Evolutionary conservation across 306 rosid species (phyloP).

Genomic region (Trifolium fragiferum): DNA sequence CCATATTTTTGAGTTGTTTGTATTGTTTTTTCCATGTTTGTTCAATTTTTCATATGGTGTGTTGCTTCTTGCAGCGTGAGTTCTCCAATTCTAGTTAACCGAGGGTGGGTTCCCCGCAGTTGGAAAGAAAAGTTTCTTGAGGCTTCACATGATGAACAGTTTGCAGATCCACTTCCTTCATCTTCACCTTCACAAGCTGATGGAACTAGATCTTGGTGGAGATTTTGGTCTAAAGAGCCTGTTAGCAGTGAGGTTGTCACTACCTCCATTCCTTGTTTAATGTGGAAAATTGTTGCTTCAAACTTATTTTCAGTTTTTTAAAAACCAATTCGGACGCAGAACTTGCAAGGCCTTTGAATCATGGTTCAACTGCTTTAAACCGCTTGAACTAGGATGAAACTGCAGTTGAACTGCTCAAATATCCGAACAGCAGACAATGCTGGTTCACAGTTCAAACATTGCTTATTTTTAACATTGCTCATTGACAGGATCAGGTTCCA

Average conservation of each 20-base stretch:
- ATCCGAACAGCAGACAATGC: too few species aligned
- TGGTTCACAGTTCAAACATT: neutral
- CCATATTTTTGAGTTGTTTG: constrained; percentile 7
- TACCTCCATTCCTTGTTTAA: constrained; percentile 11
- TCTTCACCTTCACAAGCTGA: constrained; percentile 47
- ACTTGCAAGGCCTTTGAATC: neutral
- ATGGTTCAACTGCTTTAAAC: constrained; percentile 1
- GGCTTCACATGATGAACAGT: constrained; percentile 47
- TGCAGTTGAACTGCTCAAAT: neutral
- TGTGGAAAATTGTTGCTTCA: constrained; percentile 4
- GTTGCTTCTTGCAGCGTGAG: constrained; percentile 58
- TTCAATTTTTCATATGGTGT: constrained; percentile 36
- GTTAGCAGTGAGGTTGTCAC: constrained; percentile 59
- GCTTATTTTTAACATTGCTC: neutral
- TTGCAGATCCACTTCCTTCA: constrained; percentile 44
- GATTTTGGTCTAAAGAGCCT: constrained; percentile 68
- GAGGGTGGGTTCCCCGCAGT: constrained; percentile 98
- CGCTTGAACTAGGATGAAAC: neutral
- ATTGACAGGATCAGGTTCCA: constrained; percentile 60
- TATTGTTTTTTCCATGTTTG: constrained; percentile 29
- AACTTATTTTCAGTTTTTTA: constrained; percentile 31
- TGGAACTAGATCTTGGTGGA: constrained; percentile 82
- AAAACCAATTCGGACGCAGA: neutral
- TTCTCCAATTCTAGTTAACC: constrained; percentile 77
- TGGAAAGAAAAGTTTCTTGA: constrained; percentile 76